Base-by-base conservation (phyloP, 345 rosid species). In the Sonneratia caseolaris region DNA sequence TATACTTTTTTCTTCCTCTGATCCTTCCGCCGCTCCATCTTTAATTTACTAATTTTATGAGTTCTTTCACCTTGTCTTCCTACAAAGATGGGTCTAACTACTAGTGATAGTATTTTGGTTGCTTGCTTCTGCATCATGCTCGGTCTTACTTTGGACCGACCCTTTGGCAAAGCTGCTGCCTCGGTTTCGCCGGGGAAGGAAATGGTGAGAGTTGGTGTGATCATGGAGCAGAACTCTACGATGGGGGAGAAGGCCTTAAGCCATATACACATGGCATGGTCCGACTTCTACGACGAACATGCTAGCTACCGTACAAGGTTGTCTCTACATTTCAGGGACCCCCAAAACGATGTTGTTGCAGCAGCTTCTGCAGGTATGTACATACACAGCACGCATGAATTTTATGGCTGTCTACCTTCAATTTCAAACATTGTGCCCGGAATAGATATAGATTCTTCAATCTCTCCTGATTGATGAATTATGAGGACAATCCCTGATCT, bases 291-390 rank as follows among this genome's bases (percentile, higher is more conserved):
- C n/a, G 27, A 69, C 5, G 7, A 59, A 9, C 79, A 79, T 37
- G 14, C 74, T 21, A 10, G 68, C 47, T 70, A 76, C 64, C 62
- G 3, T 36, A 76, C 75, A 7, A 64, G 71, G 40, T 27, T 79
- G 37, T 9, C 18, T 37, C 32, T 79, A 32, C 68, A 51, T 13
- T 9, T 53, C 38, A 73, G 57, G 24, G 64, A 64, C 53, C 48
- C 77, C 0, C 35, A 68, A 10, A 59, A 51, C 1, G 71, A 79
- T 37, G 32, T 11, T 1, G 75, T 73, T 1, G 75, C 18, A 64
- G 71, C 77, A 6, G 78, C 77, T 49, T 40, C 69, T 14, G 72
- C 77, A 74, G 81, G 81, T 78, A 71, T 9, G 18, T 64, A 61
- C 18, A 35, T 10, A 32, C 32, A 48, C n/a, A 16, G 18, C 7